Percentiles rank a stretch among this genome's conserved stretches.
These are phyloP conservation scores for Skeletonema potamos DNA, from an alignment of 108 stramenopile species.

Conservation along the genomic window DNA sequence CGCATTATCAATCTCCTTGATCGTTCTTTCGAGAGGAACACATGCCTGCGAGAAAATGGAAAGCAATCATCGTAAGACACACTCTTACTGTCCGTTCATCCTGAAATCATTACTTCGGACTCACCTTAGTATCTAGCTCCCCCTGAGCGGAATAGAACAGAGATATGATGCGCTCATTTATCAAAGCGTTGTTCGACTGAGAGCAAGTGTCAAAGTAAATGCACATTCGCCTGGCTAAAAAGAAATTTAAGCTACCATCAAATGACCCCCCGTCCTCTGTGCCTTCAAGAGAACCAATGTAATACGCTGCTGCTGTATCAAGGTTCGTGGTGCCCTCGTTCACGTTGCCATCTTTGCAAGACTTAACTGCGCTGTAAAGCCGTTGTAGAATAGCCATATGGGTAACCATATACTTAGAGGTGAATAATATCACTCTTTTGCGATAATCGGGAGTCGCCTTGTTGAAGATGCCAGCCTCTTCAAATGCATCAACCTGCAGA, in stretches of 20 bases:
- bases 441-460: slow-evolving; percentile 56
- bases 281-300: slow-evolving; percentile 73
- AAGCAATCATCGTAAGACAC: background rate
- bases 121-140: slow-evolving; percentile 46
- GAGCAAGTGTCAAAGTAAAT: slow-evolving; percentile 69
- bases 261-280: slow-evolving; percentile 44
- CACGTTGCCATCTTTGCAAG: slow-evolving; percentile 42
- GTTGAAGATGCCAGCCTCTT: slow-evolving; percentile 17
- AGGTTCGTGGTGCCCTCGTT: slow-evolving; percentile 30
- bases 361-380: slow-evolving; percentile 55
- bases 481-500: slow-evolving; percentile 28
- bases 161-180: slow-evolving; percentile 57
- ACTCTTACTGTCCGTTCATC: background rate
- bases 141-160: slow-evolving; percentile 72
- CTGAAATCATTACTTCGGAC: background rate
- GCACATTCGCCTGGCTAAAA: slow-evolving; percentile 68
- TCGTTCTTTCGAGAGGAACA: slow-evolving; percentile 50
- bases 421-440: slow-evolving; percentile 47
- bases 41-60: slow-evolving; percentile 36
- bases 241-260: slow-evolving; percentile 62
- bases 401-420: slow-evolving; percentile 62
- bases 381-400: slow-evolving; percentile 68
- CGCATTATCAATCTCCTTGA: slow-evolving; percentile 52
- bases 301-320: slow-evolving; percentile 71
- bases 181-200: slow-evolving; percentile 29